Evolutionary conservation across 495 filamentous ascomycete species (phyloP).

Genomic region (Clohesyomyces aquaticus): DNA sequence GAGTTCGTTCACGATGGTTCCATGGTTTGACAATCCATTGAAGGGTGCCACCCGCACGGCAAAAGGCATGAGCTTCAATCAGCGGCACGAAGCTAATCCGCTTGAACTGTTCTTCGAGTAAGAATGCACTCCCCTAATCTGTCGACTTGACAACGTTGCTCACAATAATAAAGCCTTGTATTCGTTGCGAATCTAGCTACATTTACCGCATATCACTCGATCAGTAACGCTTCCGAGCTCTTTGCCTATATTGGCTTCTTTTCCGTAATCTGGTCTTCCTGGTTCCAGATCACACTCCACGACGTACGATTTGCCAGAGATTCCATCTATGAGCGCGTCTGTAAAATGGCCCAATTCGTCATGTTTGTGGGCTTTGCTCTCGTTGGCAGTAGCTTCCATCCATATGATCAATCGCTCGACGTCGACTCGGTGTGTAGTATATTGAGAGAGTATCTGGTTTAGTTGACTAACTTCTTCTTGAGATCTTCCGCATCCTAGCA

Average conservation of each 20-base stretch:
- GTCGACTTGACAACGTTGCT: neutral
- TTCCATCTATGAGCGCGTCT: slow-evolving; percentile 28
- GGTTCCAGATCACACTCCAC: slow-evolving; percentile 32
- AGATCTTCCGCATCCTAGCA: slow-evolving; percentile 17
- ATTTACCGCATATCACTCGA: slow-evolving; percentile 52
- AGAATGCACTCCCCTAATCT: neutral
- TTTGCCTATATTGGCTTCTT: slow-evolving; percentile 35
- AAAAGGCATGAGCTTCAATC: neutral
- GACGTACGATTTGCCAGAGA: slow-evolving; percentile 33
- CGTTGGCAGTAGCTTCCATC: slow-evolving; percentile 32
- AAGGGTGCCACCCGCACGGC: neutral
- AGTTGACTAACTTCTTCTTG: neutral
- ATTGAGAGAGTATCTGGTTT: neutral
- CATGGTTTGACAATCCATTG: neutral
- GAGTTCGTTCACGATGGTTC: neutral
- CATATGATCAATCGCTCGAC: neutral
- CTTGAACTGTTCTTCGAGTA: slow-evolving; percentile 67
- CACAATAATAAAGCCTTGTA: neutral
- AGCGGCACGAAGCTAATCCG: slow-evolving; percentile 55
- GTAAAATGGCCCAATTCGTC: slow-evolving; percentile 26
- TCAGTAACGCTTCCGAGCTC: slow-evolving; percentile 17
- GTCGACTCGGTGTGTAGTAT: neutral
- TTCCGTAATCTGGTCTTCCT: slow-evolving; percentile 28
- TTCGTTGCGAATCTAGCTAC: slow-evolving; percentile 59
- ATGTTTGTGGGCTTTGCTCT: slow-evolving; percentile 29